Percentiles rank a stretch among this genome's conserved stretches.
phyloP scores from a whole-genome alignment of 352 stramenopile species.

The Aphanomyces euteiches region DNA sequence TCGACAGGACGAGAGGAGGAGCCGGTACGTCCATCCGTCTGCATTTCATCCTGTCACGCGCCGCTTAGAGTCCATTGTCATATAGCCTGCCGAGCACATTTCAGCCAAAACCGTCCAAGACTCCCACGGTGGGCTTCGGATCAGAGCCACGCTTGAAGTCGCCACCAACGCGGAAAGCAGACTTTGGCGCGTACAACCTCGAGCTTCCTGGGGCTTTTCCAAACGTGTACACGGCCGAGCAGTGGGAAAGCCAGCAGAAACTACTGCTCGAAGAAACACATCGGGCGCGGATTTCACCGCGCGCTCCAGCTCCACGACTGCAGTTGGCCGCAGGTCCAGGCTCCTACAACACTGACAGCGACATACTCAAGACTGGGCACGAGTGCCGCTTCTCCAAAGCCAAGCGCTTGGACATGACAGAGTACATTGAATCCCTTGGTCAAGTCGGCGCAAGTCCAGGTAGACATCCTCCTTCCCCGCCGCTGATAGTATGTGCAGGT shows the following conservation, averaged over 20 bases:
- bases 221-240: not conserved
- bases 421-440: not conserved
- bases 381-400: not conserved
- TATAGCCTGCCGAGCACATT: too few species aligned
- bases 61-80: too few species aligned
- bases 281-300: not conserved
- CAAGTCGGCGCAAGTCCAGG: not conserved
- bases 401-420: not conserved
- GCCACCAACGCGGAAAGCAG: not conserved
- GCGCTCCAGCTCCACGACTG: not conserved
- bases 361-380: not conserved
- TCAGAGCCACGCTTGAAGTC: not conserved
- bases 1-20: constrained; percentile 10
- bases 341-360: constrained; percentile 10
- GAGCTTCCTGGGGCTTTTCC: constrained; percentile 13
- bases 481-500: not conserved
- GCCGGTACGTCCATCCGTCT: not conserved
- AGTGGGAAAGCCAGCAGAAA: constrained; percentile 1
- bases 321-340: constrained; percentile 1
- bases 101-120: not conserved
- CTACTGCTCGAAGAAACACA: not conserved
- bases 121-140: not conserved
- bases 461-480: not conserved
- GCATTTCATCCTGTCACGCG: too few species aligned
- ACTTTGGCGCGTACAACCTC: not conserved